Evolutionary conservation across 192 early-diverging fungal genomes (phyloP), one percentile per base, ranked within the genome.

Genomic region (Thoreauomyces humboldtii): DNA sequence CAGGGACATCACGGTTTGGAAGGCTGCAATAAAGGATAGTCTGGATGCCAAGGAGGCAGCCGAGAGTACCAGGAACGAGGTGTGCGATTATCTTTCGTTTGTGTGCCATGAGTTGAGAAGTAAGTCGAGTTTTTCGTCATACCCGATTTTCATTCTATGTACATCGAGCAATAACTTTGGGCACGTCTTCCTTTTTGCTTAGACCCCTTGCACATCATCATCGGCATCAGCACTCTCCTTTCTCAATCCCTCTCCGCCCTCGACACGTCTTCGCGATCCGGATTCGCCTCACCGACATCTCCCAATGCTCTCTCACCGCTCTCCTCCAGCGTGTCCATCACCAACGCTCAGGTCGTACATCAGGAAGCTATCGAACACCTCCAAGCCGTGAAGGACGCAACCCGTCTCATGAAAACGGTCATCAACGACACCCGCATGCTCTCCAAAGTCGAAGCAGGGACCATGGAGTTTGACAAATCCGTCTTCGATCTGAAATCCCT

Each of bases 71-170:
- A 61, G 28, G 12, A 43, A 46, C 22, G 67, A 64, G 45, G 70
- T 67, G 15, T 63, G 61, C 22, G 59, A 62, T 38, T 74, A 71
- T 38, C 35, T 74, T 32, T 44, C 73, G 2, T 74, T 74, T 65
- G 43, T 70, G 14, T 70, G 61, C 63, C 73, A 74, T 50, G 67
- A 74, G 56, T 48, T 74, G 43, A 61, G 73, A 54, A 74, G 67
- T 69, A 61, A 34, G 66, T 59, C 1, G 1, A 48, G n/a, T 41
- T 9, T 48, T n/a, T n/a, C n/a, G n/a, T n/a, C n/a, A n/a, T n/a
- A n/a, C n/a, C n/a, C n/a, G n/a, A n/a, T n/a, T n/a, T n/a, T n/a
- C n/a, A n/a, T n/a, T n/a, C n/a, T n/a, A n/a, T n/a, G n/a, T n/a
- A n/a, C n/a, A n/a, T n/a, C n/a, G n/a, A n/a, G n/a, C n/a, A n/a